Base-by-base conservation (phyloP, 805 yeast species). In the Metschnikowia chrysomelidarum region DNA sequence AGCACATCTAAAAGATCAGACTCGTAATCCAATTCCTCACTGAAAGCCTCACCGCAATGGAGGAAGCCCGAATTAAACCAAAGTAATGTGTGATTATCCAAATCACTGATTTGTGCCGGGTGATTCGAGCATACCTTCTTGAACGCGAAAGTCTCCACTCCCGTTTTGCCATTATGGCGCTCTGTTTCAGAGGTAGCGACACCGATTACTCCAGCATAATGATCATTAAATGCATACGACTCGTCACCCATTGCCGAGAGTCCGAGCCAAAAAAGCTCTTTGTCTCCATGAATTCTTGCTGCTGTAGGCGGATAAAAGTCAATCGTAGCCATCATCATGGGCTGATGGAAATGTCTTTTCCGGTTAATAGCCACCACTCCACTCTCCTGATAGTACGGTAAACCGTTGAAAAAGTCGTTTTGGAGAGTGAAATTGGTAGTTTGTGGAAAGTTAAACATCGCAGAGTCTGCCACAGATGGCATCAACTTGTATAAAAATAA, bases 61-160 rank as follows among this genome's bases (percentile, higher is more conserved):
- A 67, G 62, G 51, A 80, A 69, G 0, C 89, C 89, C 15, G 86
- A 81, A 49, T 81, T 81, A 29, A 80, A n/a, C 87, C 87, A 82
- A 3, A 80, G 47, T 27, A 78, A 53, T 0, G 75, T 63, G 27
- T 60, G 64, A 32, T 67, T 59, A 50, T 75, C 80, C 15, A 60
- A 58, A 34, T 74, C 79, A 14, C 64, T 57, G 7, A 78, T 53
- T 54, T 78, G 84, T 3, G 76, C 80, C 0, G 83, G 83, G 51
- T 78, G 82, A 20, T 78, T 75, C 1, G 80, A 67, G 50, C 83
- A 78, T 12, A 78, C 43, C 57, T 75, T 79, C 31, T 60, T 44
- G 28, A 56, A 64, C 46, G 56, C 53, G 51, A 45, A 47, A 38
- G 16, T 51, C 27, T 37, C 56, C 27, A 47, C 59, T 42, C 40